These are phyloP conservation scores for Persicaria tinctoria DNA, from an alignment of 148 eudicot species.

Conservation along the genomic window DNA sequence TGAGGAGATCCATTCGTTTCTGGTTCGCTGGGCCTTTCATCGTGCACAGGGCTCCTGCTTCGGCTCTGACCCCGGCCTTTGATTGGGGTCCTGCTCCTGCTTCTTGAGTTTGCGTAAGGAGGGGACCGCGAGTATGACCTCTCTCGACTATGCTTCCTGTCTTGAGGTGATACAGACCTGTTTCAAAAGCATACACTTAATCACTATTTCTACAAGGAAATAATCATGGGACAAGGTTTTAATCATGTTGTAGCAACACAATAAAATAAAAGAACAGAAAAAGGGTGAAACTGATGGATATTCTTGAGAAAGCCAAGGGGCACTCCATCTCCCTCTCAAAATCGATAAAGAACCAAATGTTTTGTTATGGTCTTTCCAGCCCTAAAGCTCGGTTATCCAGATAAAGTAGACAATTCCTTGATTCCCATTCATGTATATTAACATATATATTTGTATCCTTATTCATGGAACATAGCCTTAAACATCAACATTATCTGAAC, in stretches of 20 bases:
- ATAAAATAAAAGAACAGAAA: not conserved
- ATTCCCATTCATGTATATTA: no score
- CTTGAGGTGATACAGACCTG: slow-evolving; percentile 80
- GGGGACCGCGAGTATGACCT: slow-evolving; percentile 61
- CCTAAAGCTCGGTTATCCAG: no score
- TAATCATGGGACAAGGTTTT: not conserved
- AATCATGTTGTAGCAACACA: not conserved
- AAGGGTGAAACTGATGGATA: not conserved
- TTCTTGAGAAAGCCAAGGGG: no score
- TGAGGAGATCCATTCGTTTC: slow-evolving; percentile 40
- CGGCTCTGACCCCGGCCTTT: slow-evolving; percentile 18
- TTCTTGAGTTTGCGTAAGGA: slow-evolving; percentile 31
- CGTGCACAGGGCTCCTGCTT: slow-evolving; percentile 23
- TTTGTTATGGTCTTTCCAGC: no score
- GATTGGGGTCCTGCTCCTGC: slow-evolving; percentile 14
- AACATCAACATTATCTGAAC: no score
- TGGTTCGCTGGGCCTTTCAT: slow-evolving; percentile 23
- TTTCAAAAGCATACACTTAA: slow-evolving; percentile 14
- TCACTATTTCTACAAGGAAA: not conserved
- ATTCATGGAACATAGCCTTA: no score
- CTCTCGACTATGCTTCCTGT: slow-evolving; percentile 50
- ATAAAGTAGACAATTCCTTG: no score
- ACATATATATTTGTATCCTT: no score
- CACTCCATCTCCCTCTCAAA: no score
- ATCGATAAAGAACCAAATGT: no score